These are phyloP conservation scores for Dendrocalamus sinicus DNA, from an alignment of 176 grass and related monocot genomes.

Conservation along the genomic window DNA sequence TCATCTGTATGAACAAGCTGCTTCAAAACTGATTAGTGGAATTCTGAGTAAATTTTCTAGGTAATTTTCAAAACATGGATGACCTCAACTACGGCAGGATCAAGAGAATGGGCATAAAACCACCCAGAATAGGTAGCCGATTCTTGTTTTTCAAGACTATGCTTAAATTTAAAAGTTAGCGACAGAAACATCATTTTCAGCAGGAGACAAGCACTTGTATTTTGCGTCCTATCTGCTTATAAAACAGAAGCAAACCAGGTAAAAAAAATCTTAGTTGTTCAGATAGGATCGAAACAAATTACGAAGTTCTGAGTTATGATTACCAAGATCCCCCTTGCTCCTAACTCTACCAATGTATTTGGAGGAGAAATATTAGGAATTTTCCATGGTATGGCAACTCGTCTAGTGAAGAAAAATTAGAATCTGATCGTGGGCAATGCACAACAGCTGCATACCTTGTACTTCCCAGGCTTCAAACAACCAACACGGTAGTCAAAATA, in stretches of 20 bases:
- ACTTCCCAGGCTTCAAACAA: slow-evolving; percentile 76
- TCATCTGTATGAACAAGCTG: slow-evolving; percentile 24
- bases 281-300: neutral
- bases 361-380: slow-evolving; percentile 6
- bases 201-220: neutral
- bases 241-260: neutral
- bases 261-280: neutral
- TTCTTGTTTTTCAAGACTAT: neutral
- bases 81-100: slow-evolving; percentile 17
- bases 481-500: slow-evolving; percentile 84
- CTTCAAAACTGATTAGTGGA: slow-evolving; percentile 17
- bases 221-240: slow-evolving; percentile 28
- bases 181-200: slow-evolving; percentile 22
- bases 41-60: slow-evolving; percentile 3
- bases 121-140: neutral
- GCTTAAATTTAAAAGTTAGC: neutral
- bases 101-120: neutral
- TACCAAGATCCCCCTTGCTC: neutral
- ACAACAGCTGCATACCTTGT: slow-evolving; percentile 62
- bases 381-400: neutral
- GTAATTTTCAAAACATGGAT: slow-evolving; percentile 12
- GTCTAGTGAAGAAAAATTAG: neutral
- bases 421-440: slow-evolving; percentile 16
- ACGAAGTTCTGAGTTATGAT: neutral
- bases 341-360: neutral